Percentiles rank a stretch among this genome's conserved stretches.
These are phyloP conservation scores for Platanthera guangdongensis DNA, from an alignment of 106 monocot species.

Conservation along the genomic window DNA sequence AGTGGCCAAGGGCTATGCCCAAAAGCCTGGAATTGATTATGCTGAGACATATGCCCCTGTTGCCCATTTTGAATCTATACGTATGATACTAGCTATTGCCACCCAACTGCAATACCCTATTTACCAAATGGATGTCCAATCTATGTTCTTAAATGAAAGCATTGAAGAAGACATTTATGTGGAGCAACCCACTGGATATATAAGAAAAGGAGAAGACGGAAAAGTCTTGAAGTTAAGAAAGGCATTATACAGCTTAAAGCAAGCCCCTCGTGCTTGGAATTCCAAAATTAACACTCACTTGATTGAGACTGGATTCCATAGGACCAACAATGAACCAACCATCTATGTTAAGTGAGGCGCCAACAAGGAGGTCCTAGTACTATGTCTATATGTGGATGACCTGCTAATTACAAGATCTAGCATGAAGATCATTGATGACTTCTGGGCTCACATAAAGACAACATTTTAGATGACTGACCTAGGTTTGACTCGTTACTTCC, in stretches of 20 bases:
- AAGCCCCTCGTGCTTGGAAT: neutral
- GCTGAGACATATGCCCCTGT: neutral
- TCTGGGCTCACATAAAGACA: neutral
- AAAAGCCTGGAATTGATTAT: neutral
- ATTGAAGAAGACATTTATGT: too few relatives aligned
- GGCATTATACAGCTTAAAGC: neutral
- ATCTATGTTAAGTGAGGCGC: neutral
- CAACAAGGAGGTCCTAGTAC: neutral
- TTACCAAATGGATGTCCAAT: too few relatives aligned
- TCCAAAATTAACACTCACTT: neutral
- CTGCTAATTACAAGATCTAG: neutral
- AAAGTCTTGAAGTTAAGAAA: too few relatives aligned
- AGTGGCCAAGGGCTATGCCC: neutral
- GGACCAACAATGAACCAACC: neutral
- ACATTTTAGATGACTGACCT: neutral
- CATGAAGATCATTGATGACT: neutral
- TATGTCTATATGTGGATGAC: neutral
- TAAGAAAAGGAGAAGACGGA: too few relatives aligned
- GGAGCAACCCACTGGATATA: too few relatives aligned
- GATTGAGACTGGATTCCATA: neutral
- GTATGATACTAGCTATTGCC: too few relatives aligned
- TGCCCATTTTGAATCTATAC: too few relatives aligned
- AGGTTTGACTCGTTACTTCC: neutral
- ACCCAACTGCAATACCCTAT: too few relatives aligned
- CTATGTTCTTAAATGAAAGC: too few relatives aligned